These are phyloP conservation scores for Lenwebbia sp. DNA, from an alignment of 345 rosid species.

Conservation along the genomic window DNA sequence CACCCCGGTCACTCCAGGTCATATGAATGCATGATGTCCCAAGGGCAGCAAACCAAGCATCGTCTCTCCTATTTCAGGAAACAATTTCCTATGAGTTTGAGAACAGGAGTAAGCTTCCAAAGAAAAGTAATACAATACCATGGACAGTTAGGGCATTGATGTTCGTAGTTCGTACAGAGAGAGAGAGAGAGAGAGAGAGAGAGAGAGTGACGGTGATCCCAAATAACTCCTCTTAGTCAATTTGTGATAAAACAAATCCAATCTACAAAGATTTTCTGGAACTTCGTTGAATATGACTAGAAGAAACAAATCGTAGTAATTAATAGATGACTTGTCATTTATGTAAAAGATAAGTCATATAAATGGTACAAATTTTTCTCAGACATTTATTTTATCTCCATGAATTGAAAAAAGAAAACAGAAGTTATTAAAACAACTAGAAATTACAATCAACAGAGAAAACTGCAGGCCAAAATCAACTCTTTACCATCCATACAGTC, in stretches of 20 bases:
- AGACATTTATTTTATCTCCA: background rate
- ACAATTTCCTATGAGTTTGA: background rate
- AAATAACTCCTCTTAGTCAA: background rate
- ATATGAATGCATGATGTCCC: slow-evolving; percentile 87
- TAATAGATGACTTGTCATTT: background rate
- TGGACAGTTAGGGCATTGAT: background rate
- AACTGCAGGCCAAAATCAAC: background rate
- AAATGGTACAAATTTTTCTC: background rate
- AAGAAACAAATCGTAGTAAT: background rate
- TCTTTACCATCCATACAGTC: background rate
- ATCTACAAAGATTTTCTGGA: background rate
- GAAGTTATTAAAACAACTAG: background rate
- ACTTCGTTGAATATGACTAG: background rate
- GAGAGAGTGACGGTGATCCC: fast-evolving
- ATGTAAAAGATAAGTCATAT: background rate
- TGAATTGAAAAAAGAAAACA: background rate
- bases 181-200: background rate
- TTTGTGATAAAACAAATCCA: background rate
- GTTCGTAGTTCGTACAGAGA: background rate
- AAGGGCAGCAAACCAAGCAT: slow-evolving; percentile 88
- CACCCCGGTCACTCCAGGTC: slow-evolving; percentile 90
- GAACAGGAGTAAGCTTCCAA: background rate
- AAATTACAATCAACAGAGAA: background rate
- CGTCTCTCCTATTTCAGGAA: slow-evolving; percentile 60
- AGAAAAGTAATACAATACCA: background rate